These are phyloP conservation scores for Crithidia acanthocephali DNA, from an alignment of 208 protist species.

Conservation along the genomic window DNA sequence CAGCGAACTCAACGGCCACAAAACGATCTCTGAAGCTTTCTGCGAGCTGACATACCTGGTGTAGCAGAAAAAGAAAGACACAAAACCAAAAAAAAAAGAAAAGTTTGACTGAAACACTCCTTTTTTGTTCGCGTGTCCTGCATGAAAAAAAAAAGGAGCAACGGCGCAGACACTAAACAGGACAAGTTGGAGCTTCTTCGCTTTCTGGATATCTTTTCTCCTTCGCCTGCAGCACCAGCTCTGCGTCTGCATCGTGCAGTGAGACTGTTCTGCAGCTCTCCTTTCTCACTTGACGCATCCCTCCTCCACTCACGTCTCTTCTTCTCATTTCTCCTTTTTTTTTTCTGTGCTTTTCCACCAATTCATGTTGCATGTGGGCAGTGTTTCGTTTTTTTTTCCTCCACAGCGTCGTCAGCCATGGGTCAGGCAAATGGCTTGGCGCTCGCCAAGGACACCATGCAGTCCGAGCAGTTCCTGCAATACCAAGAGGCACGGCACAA, in stretches of 20 bases:
- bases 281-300: too few relatives aligned
- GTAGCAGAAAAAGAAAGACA: constrained; percentile 22
- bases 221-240: too few relatives aligned
- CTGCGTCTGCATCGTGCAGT: too few relatives aligned
- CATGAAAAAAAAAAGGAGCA: too few relatives aligned
- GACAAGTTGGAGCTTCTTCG: too few relatives aligned
- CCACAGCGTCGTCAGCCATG: constrained; percentile 36
- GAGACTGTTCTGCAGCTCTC: too few relatives aligned
- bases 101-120: not conserved
- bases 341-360: constrained; percentile 6
- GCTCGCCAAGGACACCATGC: constrained; percentile 70
- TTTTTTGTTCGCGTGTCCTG: too few relatives aligned
- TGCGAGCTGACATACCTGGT: constrained; percentile 62
- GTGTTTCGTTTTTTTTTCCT: too few relatives aligned
- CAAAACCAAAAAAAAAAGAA: constrained; percentile 8
- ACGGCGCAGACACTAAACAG: too few relatives aligned
- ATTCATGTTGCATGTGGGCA: too few relatives aligned
- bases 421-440: constrained; percentile 63
- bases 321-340: constrained; percentile 20
- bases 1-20: constrained; percentile 31
- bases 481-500: constrained; percentile 67
- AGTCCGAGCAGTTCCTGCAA: constrained; percentile 71
- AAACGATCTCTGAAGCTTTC: constrained; percentile 48
- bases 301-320: too few relatives aligned
- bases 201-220: too few relatives aligned